Evolutionary conservation across 306 rosid genomes (phyloP), one percentile per base, ranked within the genome.

Genomic region (Glycine tomentella): DNA sequence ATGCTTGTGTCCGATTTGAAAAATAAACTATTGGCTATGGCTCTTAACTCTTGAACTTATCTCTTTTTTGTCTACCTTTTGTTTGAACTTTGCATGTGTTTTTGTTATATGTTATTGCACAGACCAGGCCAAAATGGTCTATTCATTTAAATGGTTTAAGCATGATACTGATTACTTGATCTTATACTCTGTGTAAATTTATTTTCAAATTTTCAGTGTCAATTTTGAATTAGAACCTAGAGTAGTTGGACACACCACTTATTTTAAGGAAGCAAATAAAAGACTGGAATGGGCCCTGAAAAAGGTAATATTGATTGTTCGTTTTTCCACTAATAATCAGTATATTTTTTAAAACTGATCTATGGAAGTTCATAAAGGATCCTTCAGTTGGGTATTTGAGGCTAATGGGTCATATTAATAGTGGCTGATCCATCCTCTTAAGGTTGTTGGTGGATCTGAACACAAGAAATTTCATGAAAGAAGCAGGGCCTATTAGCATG

Each of bases 401-500:
- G 82, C 14, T 46, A 16, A 48, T 68, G 48, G 40, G 63, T 56
- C 49, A 55, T 56, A 16, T 74, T 38, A 42, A 14, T 45, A 49
- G 64, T 86, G 67, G 74, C 11, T 7, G 59, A 5, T 82, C 69
- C 38, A n/a, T 83, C 75, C 31, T 75, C 49, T 83, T 84, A 80
- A 95, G 99, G 87, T 92, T 84, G 94, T 84, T 80, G 99, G 99
- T 85, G 97, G 99, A 80, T 90, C 98, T 68, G 98, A 95, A 80
- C 97, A 89, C 87, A 93, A 98, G 97, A 86, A 95, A 91, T 81
- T 86, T 95, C 74, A 81, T 88, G 85, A 95, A 93, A 90, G 99
- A 95, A 86, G 95, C 96, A 38, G 99, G 98, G 75, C 98, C 98
- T 77, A 83, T 91, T 78, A 95, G 98, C 90, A 93, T 95, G 99